Base-by-base conservation (phyloP, 2,329 filamentous ascomycete genomes). In the Pseudocercospora vitis region DNA sequence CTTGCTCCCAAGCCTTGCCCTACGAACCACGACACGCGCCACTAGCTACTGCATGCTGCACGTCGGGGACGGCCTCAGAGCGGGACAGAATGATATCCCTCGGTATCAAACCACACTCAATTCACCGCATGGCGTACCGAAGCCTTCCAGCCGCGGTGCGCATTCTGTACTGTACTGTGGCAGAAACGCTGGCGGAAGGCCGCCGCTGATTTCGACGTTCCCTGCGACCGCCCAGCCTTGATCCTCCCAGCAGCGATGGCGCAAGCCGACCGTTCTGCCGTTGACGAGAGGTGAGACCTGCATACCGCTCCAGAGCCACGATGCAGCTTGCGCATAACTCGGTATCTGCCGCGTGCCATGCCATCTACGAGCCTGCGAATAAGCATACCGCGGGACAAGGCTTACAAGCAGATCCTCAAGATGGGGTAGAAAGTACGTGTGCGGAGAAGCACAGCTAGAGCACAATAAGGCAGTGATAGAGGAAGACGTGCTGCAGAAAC, bases 321-420 rank as follows among this genome's bases (percentile, higher is more conserved):
- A 7, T 11, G 26, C n/a, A n/a, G n/a, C n/a, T n/a, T n/a, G n/a
- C n/a, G n/a, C n/a, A n/a, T n/a, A n/a, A n/a, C n/a, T 2, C 35
- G 35, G 11, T 39, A 8, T 39, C 35, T 39, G 14, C 32, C 32
- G n/a, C n/a, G n/a, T 35, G 32, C 32, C 7, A 16, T 16, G 18
- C 14, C 35, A 39, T 39, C 35, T 39, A 39, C 35, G 35, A 39
- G 19, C 33, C 33, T 37, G 33, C 33, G 33, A 37, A 37, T 37
- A 37, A 37, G 33, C 33, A 18, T 19, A 37, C 6, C 19, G n/a
- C 33, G 33, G 33, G n/a, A 18, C 33, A 37, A 21, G 9, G 33
- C 33, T 8, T 18, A 16, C 19, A 8, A 14, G 33, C 8, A 37
- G 33, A 37, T 37, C 33, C 33, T 37, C 33, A n/a, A 18, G n/a